phyloP scores from a whole-genome alignment of 257 asterid genomes.

The Jasminum sambac region DNA sequence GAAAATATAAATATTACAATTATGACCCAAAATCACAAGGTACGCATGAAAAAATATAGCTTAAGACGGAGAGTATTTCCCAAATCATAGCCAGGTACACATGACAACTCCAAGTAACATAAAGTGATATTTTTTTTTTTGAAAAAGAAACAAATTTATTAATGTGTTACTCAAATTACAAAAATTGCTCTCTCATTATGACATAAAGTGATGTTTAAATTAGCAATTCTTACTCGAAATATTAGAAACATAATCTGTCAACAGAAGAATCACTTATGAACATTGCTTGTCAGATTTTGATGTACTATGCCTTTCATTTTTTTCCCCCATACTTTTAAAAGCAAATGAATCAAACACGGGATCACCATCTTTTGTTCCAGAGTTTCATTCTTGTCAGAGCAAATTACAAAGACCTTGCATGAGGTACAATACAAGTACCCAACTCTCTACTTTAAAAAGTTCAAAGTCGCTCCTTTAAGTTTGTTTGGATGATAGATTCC shows the following conservation, averaged over 20 bases:
- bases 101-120: not conserved
- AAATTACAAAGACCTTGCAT: not conserved
- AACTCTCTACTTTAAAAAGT: not conserved
- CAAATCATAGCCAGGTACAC: not conserved
- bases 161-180: too few relatives aligned
- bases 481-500: not conserved
- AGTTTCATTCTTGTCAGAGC: not conserved
- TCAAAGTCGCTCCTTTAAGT: not conserved
- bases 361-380: not conserved
- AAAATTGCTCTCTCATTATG: too few relatives aligned
- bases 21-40: not conserved
- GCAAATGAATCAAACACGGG: not conserved
- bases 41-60: not conserved
- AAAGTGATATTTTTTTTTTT: not conserved
- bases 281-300: not conserved
- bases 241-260: not conserved
- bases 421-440: not conserved
- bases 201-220: not conserved
- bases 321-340: not conserved
- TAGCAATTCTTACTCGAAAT: not conserved
- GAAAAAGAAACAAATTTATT: too few relatives aligned
- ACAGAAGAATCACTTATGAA: not conserved
- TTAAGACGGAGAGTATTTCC: not conserved
- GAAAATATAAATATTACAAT: not conserved
- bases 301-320: not conserved